Evolutionary conservation across 2,329 filamentous ascomycete species (phyloP), one percentile per base, ranked within the genome.

Genomic region (Trichoderma sp.): DNA sequence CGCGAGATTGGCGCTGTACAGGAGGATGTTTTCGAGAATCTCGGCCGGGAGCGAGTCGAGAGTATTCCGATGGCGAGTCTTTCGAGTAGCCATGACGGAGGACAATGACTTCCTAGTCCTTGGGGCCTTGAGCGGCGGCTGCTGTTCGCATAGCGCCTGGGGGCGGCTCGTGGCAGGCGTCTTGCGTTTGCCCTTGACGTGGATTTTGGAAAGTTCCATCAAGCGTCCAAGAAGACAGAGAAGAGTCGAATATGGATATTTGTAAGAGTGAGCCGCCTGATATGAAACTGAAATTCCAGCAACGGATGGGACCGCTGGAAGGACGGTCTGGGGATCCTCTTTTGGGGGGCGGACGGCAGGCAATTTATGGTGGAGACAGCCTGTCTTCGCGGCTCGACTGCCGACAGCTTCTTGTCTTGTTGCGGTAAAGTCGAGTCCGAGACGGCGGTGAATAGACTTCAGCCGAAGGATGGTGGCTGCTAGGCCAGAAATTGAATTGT

Each of bases 11-110:
- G 77, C 74, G 59, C 85, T 86, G 64, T 83, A 76, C 71, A 85
- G 75, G 66, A 87, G 82, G 59, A 89, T 86, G 37, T 71, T 78
- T 73, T 87, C 84, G 14, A 88, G 79, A 28, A 88, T 78, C 74
- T 88, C 86, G 7, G 82, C 74, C 0, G 86, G 86, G 10, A 88
- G 76, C 34, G 73, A 73, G 60, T 80, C 76, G 26, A 81, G 72
- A 13, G 56, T 74, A 4, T 73, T 64, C 18, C 76, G 75, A 30
- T 66, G 72, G 26, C 75, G 75, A 14, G 71, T 67, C 16, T 74
- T 68, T 54, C 77, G 75, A 10, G 72, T 69, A 26, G 76, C 74
- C 24, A 79, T 71, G 52, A 79, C 76, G n/a, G 73, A 72, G 11
- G 74, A 72, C 10, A 80, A 70, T 0, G 75, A 76, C 68, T 72